These are phyloP conservation scores for Vanderwaltozyma yarrowii DNA, from an alignment of 805 yeast genomes.

Conservation along the genomic window DNA sequence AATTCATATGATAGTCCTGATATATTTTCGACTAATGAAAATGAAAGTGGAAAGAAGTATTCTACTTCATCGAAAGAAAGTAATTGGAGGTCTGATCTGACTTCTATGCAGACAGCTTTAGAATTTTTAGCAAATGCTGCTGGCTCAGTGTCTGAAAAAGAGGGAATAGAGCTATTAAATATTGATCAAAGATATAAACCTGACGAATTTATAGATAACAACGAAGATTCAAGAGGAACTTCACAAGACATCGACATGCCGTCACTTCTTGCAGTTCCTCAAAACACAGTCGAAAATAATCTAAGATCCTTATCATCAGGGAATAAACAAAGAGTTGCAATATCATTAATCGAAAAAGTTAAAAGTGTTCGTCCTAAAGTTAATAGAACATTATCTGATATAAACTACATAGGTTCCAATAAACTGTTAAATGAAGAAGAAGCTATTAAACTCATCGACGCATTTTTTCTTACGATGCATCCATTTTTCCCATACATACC, in stretches of 20 bases:
- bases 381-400: constrained; percentile 38
- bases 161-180: background rate
- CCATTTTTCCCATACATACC: constrained; percentile 90
- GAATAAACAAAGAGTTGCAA: background rate
- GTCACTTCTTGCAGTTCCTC: background rate
- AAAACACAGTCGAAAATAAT: constrained; percentile 5
- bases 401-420: constrained; percentile 46
- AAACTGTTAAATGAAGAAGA: constrained; percentile 53
- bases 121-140: constrained; percentile 72
- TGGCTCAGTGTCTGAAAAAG: constrained; percentile 28
- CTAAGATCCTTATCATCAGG: constrained; percentile 19
- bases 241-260: background rate
- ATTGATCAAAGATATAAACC: background rate
- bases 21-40: too few relatives aligned
- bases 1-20: too few relatives aligned
- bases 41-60: too few relatives aligned
- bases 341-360: constrained; percentile 25
- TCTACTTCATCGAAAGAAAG: background rate
- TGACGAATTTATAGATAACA: background rate
- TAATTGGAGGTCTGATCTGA: constrained; percentile 20
- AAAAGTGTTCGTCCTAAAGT: constrained; percentile 27
- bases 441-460: constrained; percentile 44
- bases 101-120: constrained; percentile 48
- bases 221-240: too few relatives aligned
- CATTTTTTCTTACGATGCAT: constrained; percentile 70